phyloP scores from a whole-genome alignment of 805 yeast species.

The Suhomyces canberraensis region DNA sequence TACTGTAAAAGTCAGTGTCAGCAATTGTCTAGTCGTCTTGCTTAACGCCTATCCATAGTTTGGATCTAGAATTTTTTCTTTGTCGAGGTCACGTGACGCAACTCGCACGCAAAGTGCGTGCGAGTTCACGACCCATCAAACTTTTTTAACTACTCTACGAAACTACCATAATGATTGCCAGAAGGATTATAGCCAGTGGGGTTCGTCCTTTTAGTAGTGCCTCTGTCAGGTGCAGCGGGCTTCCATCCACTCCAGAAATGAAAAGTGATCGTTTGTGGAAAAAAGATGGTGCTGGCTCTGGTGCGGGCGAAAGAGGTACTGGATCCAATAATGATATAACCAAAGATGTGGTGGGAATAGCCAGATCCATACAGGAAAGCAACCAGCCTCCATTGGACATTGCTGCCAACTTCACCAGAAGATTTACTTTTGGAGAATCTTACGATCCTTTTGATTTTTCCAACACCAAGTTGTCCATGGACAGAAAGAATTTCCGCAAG shows the following conservation, averaged over 20 bases:
- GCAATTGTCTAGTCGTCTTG: neutral
- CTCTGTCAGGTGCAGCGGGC: conserved; percentile 7
- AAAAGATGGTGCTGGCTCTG: conserved; percentile 10
- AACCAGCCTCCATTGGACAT: conserved; percentile 35
- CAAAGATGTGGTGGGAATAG: conserved; percentile 32
- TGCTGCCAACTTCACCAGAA: conserved; percentile 25
- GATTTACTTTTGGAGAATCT: conserved; percentile 48
- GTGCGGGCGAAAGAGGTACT: conserved; percentile 7
- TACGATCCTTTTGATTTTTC: conserved; percentile 43
- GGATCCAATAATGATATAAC: conserved; percentile 16
- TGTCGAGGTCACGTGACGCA: conserved; percentile 4
- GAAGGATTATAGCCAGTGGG: neutral
- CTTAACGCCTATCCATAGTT: neutral
- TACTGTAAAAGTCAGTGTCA: neutral
- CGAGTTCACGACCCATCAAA: neutral
- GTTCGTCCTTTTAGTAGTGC: conserved; percentile 4
- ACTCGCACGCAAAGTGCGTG: neutral
- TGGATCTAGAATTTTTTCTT: conserved; percentile 1
- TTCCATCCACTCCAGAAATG: conserved; percentile 34
- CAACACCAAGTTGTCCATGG: conserved; percentile 44
- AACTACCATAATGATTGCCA: neutral
- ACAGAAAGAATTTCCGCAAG: conserved; percentile 31
- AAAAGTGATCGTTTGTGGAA: conserved; percentile 29
- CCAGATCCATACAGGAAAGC: conserved; percentile 28
- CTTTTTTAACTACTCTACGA: neutral